Conservation (phyloP, 805 yeast genomes). For the Priceomyces fermenticarens region DNA sequence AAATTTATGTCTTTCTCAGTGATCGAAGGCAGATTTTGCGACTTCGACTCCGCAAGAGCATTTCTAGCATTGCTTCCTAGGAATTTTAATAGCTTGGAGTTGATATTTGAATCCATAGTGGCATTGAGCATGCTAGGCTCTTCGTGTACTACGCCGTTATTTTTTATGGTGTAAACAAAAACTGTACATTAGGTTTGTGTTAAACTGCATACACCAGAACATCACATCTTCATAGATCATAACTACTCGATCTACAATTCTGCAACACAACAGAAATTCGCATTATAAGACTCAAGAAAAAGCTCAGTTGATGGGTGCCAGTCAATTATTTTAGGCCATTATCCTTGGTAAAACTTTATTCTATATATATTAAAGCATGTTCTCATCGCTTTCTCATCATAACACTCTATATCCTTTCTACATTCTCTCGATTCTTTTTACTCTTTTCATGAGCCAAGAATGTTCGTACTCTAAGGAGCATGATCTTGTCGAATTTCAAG, state of each 20-base stretch:
- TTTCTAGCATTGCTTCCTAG: slow-evolving; percentile 1
- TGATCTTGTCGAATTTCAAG: slow-evolving; percentile 47
- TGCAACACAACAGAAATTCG: too few species aligned
- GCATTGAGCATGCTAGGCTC: too few species aligned
- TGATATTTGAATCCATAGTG: slow-evolving; percentile 4
- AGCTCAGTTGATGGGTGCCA: too few species aligned
- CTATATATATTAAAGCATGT: too few species aligned
- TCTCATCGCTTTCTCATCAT: too few species aligned
- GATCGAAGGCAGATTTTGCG: slow-evolving; percentile 8
- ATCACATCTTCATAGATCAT: neutral
- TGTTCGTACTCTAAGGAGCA: slow-evolving; percentile 52
- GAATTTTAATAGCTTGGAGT: slow-evolving; percentile 2
- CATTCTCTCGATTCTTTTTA: slow-evolving; percentile 5
- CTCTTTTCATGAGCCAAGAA: slow-evolving; percentile 17
- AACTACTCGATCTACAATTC: too few species aligned
- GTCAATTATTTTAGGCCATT: too few species aligned
- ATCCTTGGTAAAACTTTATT: too few species aligned
- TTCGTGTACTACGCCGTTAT: too few species aligned
- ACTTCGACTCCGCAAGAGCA: slow-evolving; percentile 9
- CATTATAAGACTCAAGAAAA: too few species aligned
- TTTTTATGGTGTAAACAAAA: neutral
- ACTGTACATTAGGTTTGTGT: neutral
- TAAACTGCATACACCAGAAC: slow-evolving; percentile 1
- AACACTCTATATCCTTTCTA: slow-evolving; percentile 6
- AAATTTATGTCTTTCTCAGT: slow-evolving; percentile 8